Percentiles rank a stretch among this genome's conserved stretches.
These are phyloP conservation scores for Beauveria asiatica DNA, from an alignment of 2,329 filamentous ascomycete genomes.

Conservation along the genomic window DNA sequence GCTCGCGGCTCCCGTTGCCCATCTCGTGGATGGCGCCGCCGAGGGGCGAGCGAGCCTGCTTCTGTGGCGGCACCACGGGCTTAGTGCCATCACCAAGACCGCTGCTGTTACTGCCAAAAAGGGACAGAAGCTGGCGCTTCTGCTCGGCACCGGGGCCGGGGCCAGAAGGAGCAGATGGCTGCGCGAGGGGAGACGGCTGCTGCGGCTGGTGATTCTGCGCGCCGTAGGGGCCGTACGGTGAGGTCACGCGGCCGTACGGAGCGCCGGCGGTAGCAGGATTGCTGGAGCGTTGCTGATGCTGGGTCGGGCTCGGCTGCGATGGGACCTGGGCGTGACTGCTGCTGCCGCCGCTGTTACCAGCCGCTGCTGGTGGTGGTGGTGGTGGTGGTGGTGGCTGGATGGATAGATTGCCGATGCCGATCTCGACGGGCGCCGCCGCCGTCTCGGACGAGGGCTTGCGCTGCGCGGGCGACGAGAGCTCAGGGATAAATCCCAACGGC, in stretches of 20 bases:
- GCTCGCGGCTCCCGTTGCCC: slow-evolving; percentile 7
- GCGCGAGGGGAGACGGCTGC: slow-evolving; percentile 13
- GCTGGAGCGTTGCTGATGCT: not conserved
- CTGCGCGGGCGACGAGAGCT: slow-evolving; percentile 6
- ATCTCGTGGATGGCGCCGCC: slow-evolving; percentile 9
- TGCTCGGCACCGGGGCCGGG: slow-evolving; percentile 27
- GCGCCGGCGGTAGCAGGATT: not conserved
- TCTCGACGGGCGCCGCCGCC: slow-evolving; percentile 18
- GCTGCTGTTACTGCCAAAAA: slow-evolving; percentile 40
- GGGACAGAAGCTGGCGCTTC: slow-evolving; percentile 44
- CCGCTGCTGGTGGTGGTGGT: not conserved
- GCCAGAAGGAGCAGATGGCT: not conserved
- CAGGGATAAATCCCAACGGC: slow-evolving; percentile 2
- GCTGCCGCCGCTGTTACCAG: not conserved
- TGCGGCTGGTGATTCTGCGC: slow-evolving; percentile 2
- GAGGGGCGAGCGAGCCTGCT: slow-evolving; percentile 4
- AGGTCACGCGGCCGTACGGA: not conserved
- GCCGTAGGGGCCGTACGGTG: not conserved
- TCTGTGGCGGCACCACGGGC: not conserved
- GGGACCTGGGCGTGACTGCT: slow-evolving; percentile 27
- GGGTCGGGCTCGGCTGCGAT: slow-evolving; percentile 1
- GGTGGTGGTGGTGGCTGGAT: slow-evolving; percentile 16
- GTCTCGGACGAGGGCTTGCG: slow-evolving; percentile 7
- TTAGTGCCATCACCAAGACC: not conserved
- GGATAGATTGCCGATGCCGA: slow-evolving; percentile 21